Evolutionary conservation across 805 yeast species (phyloP).

Genomic region (Pichia exigua): DNA sequence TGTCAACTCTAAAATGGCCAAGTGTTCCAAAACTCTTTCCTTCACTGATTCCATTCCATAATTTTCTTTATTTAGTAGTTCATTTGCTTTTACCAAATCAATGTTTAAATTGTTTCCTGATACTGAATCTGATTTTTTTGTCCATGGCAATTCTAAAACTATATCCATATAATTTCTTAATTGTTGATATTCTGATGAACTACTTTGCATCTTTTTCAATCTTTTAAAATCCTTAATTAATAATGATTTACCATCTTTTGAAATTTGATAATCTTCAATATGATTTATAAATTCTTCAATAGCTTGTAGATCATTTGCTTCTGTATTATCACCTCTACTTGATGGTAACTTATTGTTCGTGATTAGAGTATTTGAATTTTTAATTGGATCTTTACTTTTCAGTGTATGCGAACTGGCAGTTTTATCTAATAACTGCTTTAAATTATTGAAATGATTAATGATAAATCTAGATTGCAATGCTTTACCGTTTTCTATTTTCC

Average conservation of each 20-base stretch:
- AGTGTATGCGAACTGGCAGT: not conserved
- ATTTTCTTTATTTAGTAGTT: slow-evolving; percentile 66
- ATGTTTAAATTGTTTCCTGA: slow-evolving; percentile 27
- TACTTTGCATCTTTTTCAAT: slow-evolving; percentile 45
- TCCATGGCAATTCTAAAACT: slow-evolving; percentile 60
- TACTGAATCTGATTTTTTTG: slow-evolving; percentile 19
- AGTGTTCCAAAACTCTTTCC: slow-evolving; percentile 65
- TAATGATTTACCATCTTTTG: slow-evolving; percentile 35
- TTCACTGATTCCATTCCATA: slow-evolving; percentile 71
- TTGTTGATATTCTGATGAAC: slow-evolving; percentile 57
- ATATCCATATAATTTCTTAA: slow-evolving; percentile 57
- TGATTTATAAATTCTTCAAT: slow-evolving; percentile 25
- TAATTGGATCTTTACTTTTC: not conserved
- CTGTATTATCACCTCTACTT: slow-evolving; percentile 30
- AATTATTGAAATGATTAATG: slow-evolving; percentile 21
- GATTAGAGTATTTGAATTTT: not conserved
- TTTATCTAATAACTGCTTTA: slow-evolving; percentile 14
- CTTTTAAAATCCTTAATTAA: slow-evolving; percentile 46
- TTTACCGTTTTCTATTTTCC: slow-evolving; percentile 20
- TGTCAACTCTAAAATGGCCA: slow-evolving; percentile 66
- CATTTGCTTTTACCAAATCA: slow-evolving; percentile 45
- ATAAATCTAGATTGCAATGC: slow-evolving; percentile 22
- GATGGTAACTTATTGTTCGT: not conserved
- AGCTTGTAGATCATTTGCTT: slow-evolving; percentile 33
- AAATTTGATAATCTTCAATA: slow-evolving; percentile 28